Evolutionary conservation across 2,329 filamentous ascomycete species (phyloP), one percentile per base, ranked within the genome.

Genomic region (Raffaelea arxii): DNA sequence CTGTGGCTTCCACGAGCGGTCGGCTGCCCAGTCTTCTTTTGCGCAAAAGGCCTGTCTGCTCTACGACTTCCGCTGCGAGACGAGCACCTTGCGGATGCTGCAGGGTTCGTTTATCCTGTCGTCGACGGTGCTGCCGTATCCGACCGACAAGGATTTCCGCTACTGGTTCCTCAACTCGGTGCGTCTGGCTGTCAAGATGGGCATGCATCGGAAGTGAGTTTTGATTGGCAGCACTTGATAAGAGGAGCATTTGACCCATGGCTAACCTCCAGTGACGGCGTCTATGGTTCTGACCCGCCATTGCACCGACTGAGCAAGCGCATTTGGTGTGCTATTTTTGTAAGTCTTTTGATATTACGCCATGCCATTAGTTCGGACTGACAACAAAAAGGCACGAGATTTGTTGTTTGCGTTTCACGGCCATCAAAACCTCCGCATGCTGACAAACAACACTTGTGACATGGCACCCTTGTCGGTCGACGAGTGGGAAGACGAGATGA

Each of bases 81-180:
- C 18, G 11, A 19, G 25, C 14, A 19, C 22, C 16, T 22, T 47
- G 21, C 41, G 35, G 19, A 32, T 35, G 46, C 41, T 47, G 14
- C 46, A 47, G 36, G 46, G 46, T 4, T 47, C 46, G 4, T 9
- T 25, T 3, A 25, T 47, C 11, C 27, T 47, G 9, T 16, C 14
- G 14, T 16, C 21, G 2, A 35, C 25, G 2, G 14, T 25, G 6
- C 22, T 10, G 6, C 12, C 19, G 11, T 21, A 32, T 18, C 18
- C 21, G 4, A 30, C 6, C 4, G 46, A 47, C 41, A 40, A 41
- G 35, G 46, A 44, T 19, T 47, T 47, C 23, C 35, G 41, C 14
- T 47, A 44, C 18, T 47, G 46, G 46, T 44, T 47, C n/a, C 12
- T 16, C 16, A 47, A 47, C 19, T 35, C 46, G 16, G 25, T 47